Conservation (phyloP, 441 rosid species). For the Theobroma grandiflorum region DNA sequence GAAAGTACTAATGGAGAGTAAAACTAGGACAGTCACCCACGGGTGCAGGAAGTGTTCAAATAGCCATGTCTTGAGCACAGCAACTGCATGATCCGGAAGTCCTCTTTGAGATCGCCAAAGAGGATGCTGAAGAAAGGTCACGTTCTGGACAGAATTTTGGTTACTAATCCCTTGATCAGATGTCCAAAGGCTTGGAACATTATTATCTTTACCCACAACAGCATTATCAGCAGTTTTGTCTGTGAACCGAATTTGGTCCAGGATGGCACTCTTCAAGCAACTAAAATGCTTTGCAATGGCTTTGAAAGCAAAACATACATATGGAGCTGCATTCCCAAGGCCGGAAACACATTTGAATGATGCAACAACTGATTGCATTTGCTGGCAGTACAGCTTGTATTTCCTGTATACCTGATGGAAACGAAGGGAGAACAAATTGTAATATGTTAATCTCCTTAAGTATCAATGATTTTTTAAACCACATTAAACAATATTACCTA, state of each 20-base stretch:
- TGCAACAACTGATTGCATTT: constrained; percentile 53
- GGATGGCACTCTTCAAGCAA: constrained; percentile 53
- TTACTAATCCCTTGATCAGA: constrained; percentile 25
- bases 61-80: constrained; percentile 63
- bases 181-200: constrained; percentile 19
- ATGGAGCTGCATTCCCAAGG: constrained; percentile 64
- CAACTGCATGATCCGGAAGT: constrained; percentile 67
- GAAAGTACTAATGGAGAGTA: background rate
- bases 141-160: constrained; percentile 33
- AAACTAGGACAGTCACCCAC: constrained; percentile 40
- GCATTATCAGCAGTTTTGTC: constrained; percentile 17
- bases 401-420: constrained; percentile 46
- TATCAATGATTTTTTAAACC: background rate
- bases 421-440: background rate
- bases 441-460: background rate
- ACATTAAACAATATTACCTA: background rate
- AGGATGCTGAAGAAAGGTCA: constrained; percentile 43
- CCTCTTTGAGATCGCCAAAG: constrained; percentile 75
- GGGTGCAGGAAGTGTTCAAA: constrained; percentile 76
- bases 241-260: constrained; percentile 46
- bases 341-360: constrained; percentile 58
- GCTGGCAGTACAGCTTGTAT: constrained; percentile 54
- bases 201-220: constrained; percentile 10
- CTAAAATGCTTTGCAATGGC: constrained; percentile 49
- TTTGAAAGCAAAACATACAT: constrained; percentile 42